Evolutionary conservation across 2,329 filamentous ascomycete genomes (phyloP), one percentile per base, ranked within the genome.

Genomic region (Hypoxylon sp.): DNA sequence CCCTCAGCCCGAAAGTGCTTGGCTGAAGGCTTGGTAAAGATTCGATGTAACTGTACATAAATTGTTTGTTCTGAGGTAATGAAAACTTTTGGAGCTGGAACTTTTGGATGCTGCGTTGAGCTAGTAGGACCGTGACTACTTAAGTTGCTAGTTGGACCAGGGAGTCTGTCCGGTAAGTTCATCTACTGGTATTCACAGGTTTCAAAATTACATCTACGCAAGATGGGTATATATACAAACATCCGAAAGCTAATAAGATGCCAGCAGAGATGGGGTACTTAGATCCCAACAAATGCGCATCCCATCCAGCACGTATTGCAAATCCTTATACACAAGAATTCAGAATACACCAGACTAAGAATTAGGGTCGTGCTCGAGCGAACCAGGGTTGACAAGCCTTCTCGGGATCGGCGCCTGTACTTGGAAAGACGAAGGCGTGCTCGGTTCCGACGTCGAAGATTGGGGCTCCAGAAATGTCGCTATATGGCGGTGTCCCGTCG

Each of bases 1-100:
- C 59, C 38, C 46, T 52, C 64, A 51, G 64, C 57, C 54, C 30
- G 28, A 52, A 69, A 62, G 44, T 62, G 57, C 54, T 60, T 44
- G 54, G 60, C 60, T 49, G 28, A 50, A 40, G 33, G 26, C 46
- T 38, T 51, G 33, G 49, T 62, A 45, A 50, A 50, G 60, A 53
- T 44, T 62, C 26, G 54, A 69, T 63, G 49, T 59, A 45, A 62
- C 33, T 69, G 61, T 69, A 69, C 33, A 64, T 69, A 69, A 61
- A 61, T 44, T 4, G 38, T 64, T 45, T 33, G 48, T 22, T 51
- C 48, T 32, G 52, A 64, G 45, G 48, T 63, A 64, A 66, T 61
- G 60, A 57, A 64, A 55, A 55, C n/a, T 48, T 59, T 61, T 38
- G n/a, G n/a, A 48, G 36, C 36, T 45, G 11, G 28, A 55, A 14